phyloP scores from a whole-genome alignment of 176 grass and related monocot genomes.

The Poa annua region DNA sequence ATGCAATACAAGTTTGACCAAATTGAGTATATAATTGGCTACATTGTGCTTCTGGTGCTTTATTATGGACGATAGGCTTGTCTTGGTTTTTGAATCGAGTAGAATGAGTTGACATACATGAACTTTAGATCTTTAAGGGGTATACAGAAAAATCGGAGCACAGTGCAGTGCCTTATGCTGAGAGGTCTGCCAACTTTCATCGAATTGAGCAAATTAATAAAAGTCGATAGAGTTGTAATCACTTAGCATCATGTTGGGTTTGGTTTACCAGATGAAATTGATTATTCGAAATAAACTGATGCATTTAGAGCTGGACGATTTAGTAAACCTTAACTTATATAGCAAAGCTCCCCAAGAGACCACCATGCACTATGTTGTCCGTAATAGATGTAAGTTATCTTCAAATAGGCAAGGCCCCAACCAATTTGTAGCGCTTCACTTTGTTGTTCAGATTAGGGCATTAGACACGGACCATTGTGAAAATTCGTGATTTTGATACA shows the following conservation, averaged over 20 bases:
- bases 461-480: constrained; percentile 1
- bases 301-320: constrained; percentile 12
- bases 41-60: constrained; percentile 11
- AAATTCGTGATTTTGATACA: neutral
- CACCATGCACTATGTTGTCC: neutral
- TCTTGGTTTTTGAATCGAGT: neutral
- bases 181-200: constrained; percentile 9
- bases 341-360: neutral
- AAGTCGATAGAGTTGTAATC: neutral
- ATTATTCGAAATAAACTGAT: constrained; percentile 19
- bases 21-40: neutral
- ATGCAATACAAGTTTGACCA: constrained; percentile 17
- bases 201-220: constrained; percentile 8
- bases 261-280: constrained; percentile 6
- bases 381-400: constrained; percentile 5
- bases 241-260: neutral
- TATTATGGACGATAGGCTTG: neutral
- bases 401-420: neutral
- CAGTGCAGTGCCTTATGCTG: neutral
- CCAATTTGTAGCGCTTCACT: neutral
- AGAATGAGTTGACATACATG: constrained; percentile 23
- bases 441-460: neutral
- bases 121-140: neutral
- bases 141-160: neutral
- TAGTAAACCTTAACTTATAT: neutral